These are phyloP conservation scores for Podospora tetraspora DNA, from an alignment of 495 filamentous ascomycete genomes.

Conservation along the genomic window DNA sequence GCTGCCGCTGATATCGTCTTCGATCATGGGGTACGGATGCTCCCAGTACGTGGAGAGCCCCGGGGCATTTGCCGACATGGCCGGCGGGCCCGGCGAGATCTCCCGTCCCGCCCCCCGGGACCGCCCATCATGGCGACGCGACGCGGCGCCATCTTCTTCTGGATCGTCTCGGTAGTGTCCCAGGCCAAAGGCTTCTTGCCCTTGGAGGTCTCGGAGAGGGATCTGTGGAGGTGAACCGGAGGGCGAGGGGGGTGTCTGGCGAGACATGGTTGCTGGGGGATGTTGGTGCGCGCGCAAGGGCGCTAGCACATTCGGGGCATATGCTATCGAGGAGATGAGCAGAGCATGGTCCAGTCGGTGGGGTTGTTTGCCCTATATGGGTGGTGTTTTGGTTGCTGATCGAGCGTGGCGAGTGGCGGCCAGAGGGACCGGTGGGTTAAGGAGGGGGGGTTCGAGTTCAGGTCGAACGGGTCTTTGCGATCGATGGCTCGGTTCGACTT, in stretches of 20 bases:
- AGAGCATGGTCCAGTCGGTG: neutral
- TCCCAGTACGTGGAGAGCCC: conserved; percentile 47
- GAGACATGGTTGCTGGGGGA: neutral
- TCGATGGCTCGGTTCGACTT: too few species aligned
- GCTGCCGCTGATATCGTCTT: conserved; percentile 28
- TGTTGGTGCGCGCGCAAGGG: conserved; percentile 19
- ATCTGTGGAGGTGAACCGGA: conserved; percentile 55
- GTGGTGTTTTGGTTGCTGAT: neutral
- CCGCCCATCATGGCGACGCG: conserved; percentile 22
- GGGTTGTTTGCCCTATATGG: neutral
- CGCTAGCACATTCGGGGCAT: conserved; percentile 24
- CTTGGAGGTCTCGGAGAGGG: conserved; percentile 74
- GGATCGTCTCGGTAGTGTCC: conserved; percentile 22
- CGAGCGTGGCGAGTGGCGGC: neutral
- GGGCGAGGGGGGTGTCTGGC: conserved; percentile 14
- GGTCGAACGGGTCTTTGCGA: neutral
- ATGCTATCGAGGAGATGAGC: conserved; percentile 9
- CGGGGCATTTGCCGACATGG: conserved; percentile 38
- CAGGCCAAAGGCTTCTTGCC: conserved; percentile 43
- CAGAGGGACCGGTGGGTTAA: neutral
- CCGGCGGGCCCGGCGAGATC: conserved; percentile 26
- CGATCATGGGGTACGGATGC: conserved; percentile 28
- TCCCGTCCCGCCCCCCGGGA: conserved; percentile 24
- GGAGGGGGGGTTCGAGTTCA: too few species aligned
- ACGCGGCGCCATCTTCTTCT: conserved; percentile 28